phyloP scores from a whole-genome alignment of 352 stramenopile species.

The Pythium aquatile region DNA sequence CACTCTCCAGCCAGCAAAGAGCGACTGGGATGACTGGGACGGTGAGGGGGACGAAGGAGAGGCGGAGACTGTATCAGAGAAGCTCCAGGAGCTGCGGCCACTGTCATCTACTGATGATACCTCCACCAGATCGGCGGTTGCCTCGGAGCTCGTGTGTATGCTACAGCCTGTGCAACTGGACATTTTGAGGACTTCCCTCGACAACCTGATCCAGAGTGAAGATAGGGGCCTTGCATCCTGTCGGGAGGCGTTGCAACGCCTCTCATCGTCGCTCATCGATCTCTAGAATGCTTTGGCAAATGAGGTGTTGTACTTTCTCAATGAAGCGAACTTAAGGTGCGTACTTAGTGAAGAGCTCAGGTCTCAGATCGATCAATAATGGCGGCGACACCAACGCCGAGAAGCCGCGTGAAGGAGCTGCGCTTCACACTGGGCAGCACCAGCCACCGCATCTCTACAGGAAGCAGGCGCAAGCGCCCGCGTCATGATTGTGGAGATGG shows the following conservation, averaged over 20 bases:
- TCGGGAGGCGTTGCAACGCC: not conserved
- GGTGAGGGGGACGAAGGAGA: conserved; percentile 3
- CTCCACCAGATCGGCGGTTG: not conserved
- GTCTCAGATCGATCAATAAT: conserved; percentile 4
- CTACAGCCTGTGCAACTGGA: not conserved
- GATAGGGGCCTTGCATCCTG: not conserved
- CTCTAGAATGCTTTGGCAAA: not conserved
- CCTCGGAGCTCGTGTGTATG: not conserved
- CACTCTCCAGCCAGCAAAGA: not conserved
- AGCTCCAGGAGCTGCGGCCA: conserved; percentile 2
- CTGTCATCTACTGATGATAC: not conserved
- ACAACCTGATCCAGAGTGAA: not conserved
- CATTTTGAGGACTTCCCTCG: not conserved
- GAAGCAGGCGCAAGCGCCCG: not conserved
- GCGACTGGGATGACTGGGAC: conserved; percentile 29
- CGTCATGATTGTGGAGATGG: not conserved
- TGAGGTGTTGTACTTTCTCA: not conserved
- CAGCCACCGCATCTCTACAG: too few species aligned
- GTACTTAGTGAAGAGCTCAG: not conserved
- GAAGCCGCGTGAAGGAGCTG: conserved; percentile 6
- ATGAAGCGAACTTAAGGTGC: not conserved
- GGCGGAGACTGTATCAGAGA: not conserved
- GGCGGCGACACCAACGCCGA: not conserved
- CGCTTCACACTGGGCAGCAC: conserved; percentile 5
- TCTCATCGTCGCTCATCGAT: not conserved